A percentile compares a stretch with the other conserved stretches of the same genome.
Evolutionary conservation across 1,284 basidiomycete species (phyloP).

Genomic region (Apiotrichum akiyoshidainum): DNA sequence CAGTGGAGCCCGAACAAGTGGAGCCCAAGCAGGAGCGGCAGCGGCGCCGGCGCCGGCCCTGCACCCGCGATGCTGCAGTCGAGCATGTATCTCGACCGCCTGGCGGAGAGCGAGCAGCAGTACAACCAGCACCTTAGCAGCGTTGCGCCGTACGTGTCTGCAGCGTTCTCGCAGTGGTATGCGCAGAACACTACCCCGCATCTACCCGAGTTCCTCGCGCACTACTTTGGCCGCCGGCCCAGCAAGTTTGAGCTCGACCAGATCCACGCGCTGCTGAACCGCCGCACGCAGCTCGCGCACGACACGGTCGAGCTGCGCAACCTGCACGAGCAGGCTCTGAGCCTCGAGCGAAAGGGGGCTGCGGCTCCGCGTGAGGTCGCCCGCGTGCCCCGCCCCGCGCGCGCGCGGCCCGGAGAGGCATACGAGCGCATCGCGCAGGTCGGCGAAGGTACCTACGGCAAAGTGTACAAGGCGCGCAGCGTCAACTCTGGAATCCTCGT

Average conservation of each 20-base stretch:
- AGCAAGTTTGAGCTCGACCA: conserved; percentile 30
- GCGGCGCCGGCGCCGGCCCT: background rate
- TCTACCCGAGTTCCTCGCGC: conserved; percentile 32
- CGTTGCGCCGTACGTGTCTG: conserved; percentile 39
- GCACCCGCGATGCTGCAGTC: too few species aligned
- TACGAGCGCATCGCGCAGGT: conserved; percentile 91
- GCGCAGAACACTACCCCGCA: conserved; percentile 26
- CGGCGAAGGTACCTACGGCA: conserved; percentile 98
- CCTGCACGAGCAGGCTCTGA: conserved; percentile 18
- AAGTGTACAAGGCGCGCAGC: conserved; percentile 96
- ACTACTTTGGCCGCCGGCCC: conserved; percentile 40
- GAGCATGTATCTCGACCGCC: conserved; percentile 19
- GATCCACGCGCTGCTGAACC: conserved; percentile 29
- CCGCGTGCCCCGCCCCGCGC: background rate
- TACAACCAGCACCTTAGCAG: conserved; percentile 25
- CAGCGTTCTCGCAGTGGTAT: conserved; percentile 41
- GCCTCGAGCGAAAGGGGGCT: background rate
- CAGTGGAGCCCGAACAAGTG: conserved; percentile 14
- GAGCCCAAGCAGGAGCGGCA: background rate
- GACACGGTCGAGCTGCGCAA: conserved; percentile 27
- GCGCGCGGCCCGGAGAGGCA: conserved; percentile 50
- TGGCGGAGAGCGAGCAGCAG: conserved; percentile 25
- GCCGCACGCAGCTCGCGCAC: conserved; percentile 20
- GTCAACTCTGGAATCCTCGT: conserved; percentile 70
- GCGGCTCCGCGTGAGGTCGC: background rate